phyloP scores from a whole-genome alignment of 1,284 basidiomycete genomes.

The Ganoderma leucocontextum region DNA sequence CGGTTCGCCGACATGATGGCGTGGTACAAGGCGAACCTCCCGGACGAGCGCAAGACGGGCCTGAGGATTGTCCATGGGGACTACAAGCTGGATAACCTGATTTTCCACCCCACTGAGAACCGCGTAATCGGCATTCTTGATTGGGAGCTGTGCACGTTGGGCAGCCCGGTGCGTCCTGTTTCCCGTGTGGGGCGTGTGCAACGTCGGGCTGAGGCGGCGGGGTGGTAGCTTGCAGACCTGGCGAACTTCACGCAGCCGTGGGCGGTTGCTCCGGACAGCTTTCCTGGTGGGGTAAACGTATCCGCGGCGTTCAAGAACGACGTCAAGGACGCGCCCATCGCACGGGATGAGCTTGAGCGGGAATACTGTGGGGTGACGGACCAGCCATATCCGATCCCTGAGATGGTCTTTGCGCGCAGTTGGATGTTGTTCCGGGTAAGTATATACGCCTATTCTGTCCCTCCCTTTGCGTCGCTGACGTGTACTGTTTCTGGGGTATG shows the following conservation, averaged over 20 bases:
- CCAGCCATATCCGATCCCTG: conserved; percentile 74
- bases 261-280: conserved; percentile 62
- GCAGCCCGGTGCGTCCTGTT: conserved; percentile 70
- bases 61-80: conserved; percentile 92
- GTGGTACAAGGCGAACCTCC: conserved; percentile 83
- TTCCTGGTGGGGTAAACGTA: conserved; percentile 30
- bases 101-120: conserved; percentile 94
- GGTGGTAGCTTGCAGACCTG: conserved; percentile 85
- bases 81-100: conserved; percentile 95
- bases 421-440: conserved; percentile 90
- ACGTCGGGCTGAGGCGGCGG: not conserved
- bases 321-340: conserved; percentile 64
- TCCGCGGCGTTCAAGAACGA: conserved; percentile 69
- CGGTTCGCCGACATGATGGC: conserved; percentile 74
- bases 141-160: conserved; percentile 96
- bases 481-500: not conserved
- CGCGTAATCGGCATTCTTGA: conserved; percentile 94
- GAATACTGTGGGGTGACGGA: conserved; percentile 74
- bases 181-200: not conserved
- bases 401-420: conserved; percentile 82
- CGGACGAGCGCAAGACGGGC: conserved; percentile 76
- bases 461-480: conserved; percentile 1
- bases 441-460: conserved; percentile 16
- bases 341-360: conserved; percentile 77
- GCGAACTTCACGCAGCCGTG: conserved; percentile 91